These are phyloP conservation scores for Melastoma malabathricum DNA, from an alignment of 345 rosid species.

Conservation along the genomic window DNA sequence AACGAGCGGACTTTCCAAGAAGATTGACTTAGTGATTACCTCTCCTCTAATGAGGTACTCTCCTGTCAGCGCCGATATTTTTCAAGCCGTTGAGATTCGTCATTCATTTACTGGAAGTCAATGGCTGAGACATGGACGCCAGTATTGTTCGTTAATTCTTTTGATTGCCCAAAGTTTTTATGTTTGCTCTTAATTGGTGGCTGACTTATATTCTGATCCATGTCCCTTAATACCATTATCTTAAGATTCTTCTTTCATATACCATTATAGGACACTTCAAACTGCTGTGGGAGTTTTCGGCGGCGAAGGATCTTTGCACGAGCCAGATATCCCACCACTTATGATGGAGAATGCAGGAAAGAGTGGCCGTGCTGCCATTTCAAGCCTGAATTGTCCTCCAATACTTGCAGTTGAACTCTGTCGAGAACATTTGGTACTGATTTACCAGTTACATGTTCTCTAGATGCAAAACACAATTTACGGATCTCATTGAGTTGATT, in stretches of 20 bases:
- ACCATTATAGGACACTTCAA: conserved; percentile 66
- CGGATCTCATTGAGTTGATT: too few species aligned
- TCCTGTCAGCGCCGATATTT: conserved; percentile 1
- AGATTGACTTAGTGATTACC: conserved; percentile 63
- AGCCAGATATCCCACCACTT: conserved; percentile 49
- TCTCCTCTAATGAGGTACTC: conserved; percentile 76
- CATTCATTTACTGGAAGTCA: too few species aligned
- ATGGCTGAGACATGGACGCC: too few species aligned
- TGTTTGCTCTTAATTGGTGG: too few species aligned
- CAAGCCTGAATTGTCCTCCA: conserved; percentile 72
- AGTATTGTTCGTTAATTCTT: too few species aligned
- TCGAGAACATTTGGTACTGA: conserved; percentile 80
- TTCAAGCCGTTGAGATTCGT: neutral
- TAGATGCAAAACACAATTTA: too few species aligned
- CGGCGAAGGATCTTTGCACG: conserved; percentile 58
- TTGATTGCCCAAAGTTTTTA: too few species aligned
- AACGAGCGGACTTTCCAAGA: conserved; percentile 54
- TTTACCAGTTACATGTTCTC: too few species aligned
- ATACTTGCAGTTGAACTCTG: conserved; percentile 71
- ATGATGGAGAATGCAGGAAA: conserved; percentile 92
- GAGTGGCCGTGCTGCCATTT: conserved; percentile 62
- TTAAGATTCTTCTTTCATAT: conserved; percentile 7
- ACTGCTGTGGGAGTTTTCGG: conserved; percentile 98
- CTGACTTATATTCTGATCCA: too few species aligned
- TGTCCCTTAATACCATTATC: neutral